These are phyloP conservation scores for Teunomyces funiuensis DNA, from an alignment of 805 yeast genomes.

Conservation along the genomic window DNA sequence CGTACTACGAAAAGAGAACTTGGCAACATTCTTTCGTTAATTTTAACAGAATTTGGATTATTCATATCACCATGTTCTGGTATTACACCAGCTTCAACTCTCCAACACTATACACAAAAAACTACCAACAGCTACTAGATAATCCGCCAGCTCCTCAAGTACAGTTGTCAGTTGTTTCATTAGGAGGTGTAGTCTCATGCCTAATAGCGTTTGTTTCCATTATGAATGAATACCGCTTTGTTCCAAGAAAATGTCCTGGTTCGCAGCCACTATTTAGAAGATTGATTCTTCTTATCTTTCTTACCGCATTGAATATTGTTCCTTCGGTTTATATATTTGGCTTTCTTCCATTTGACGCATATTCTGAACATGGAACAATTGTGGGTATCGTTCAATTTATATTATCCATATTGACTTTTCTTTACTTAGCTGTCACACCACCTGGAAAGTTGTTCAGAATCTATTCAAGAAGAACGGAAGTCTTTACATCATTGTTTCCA, in stretches of 20 bases:
- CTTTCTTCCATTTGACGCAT: conserved; percentile 23
- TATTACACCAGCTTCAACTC: conserved; percentile 51
- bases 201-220: conserved; percentile 26
- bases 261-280: conserved; percentile 16
- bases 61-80: conserved; percentile 53
- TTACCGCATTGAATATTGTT: conserved; percentile 20
- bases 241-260: conserved; percentile 27
- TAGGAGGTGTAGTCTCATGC: conserved; percentile 47
- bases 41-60: conserved; percentile 54
- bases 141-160: conserved; percentile 48
- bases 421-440: conserved; percentile 29
- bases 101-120: conserved; percentile 46
- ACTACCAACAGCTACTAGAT: conserved; percentile 40
- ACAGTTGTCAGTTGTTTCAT: conserved; percentile 41
- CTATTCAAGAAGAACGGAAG: conserved; percentile 8
- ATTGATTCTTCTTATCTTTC: conserved; percentile 14
- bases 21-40: conserved; percentile 52
- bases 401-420: conserved; percentile 26
- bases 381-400: conserved; percentile 27
- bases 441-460: conserved; percentile 22
- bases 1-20: conserved; percentile 47
- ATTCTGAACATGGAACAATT: conserved; percentile 22
- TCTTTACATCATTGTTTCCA: conserved; percentile 28
- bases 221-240: conserved; percentile 23
- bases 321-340: conserved; percentile 32